A percentile compares a stretch with the other conserved stretches of the same genome.
These are phyloP conservation scores for Umbilicus rupestris DNA, from an alignment of 164 flowering plant genomes.

Conservation along the genomic window DNA sequence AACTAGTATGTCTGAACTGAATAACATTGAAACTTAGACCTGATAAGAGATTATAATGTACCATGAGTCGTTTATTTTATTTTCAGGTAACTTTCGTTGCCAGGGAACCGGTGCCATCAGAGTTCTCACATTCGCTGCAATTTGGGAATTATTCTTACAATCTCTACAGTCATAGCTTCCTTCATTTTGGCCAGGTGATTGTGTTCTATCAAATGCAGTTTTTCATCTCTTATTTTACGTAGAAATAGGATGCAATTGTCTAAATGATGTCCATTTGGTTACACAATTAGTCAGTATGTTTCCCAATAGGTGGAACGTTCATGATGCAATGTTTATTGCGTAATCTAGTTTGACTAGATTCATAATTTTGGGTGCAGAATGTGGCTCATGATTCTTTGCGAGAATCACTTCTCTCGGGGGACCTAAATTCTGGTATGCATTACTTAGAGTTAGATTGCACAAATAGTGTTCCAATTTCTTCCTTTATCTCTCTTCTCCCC, in stretches of 20 bases:
- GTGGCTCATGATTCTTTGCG: constrained; percentile 64
- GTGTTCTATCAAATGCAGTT: neutral
- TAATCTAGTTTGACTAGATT: neutral
- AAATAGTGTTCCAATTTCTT: neutral
- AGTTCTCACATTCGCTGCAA: constrained; percentile 47
- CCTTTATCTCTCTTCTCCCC: neutral
- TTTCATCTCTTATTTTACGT: neutral
- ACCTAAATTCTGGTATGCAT: constrained; percentile 27
- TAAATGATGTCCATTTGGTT: no score
- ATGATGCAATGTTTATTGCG: neutral
- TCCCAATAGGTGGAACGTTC: neutral
- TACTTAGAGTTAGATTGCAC: no score
- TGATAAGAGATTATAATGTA: neutral
- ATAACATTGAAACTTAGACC: no score
- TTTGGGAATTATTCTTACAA: constrained; percentile 60
- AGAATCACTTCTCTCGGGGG: constrained; percentile 40
- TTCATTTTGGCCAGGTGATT: constrained; percentile 90
- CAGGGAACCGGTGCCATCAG: constrained; percentile 57
- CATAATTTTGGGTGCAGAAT: constrained; percentile 45
- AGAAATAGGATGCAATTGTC: no score
- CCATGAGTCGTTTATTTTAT: neutral
- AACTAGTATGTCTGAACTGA: neutral
- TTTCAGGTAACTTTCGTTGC: constrained; percentile 92
- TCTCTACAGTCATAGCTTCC: constrained; percentile 91
- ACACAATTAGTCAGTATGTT: no score